Evolutionary conservation across 139 green algal species (phyloP).

Genomic region (Choricystis sp.): DNA sequence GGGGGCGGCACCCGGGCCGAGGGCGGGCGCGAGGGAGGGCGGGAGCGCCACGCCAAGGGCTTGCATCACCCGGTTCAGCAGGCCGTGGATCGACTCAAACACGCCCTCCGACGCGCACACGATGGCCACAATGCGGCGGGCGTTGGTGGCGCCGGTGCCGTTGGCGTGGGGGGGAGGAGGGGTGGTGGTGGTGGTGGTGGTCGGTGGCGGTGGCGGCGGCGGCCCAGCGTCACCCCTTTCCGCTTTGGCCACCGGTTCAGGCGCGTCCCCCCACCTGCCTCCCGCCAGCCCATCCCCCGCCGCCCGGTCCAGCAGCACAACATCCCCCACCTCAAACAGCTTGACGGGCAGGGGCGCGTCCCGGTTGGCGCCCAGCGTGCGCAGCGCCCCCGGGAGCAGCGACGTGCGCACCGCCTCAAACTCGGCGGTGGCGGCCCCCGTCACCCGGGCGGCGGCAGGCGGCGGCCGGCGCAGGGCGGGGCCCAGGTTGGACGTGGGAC

Average conservation of each 20-base stretch:
- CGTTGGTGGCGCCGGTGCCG: slow-evolving; percentile 72
- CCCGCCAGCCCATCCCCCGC: not conserved
- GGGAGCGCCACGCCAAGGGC: slow-evolving; percentile 54
- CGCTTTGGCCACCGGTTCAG: not conserved
- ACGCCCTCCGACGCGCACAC: slow-evolving; percentile 51
- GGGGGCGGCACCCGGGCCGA: slow-evolving; percentile 2
- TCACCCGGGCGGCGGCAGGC: slow-evolving; percentile 60
- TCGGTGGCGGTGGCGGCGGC: not conserved
- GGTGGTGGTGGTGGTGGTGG: slow-evolving; percentile 71
- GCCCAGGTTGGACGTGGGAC: slow-evolving; percentile 30
- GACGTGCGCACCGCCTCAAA: slow-evolving; percentile 68
- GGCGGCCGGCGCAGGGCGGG: not conserved
- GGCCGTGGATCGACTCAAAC: slow-evolving; percentile 91
- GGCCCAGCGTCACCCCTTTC: slow-evolving; percentile 4
- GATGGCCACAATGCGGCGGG: slow-evolving; percentile 73
- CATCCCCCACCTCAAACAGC: slow-evolving; percentile 89
- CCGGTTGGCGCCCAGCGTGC: slow-evolving; percentile 89
- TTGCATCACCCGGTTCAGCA: slow-evolving; percentile 95
- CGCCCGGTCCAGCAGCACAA: slow-evolving; percentile 38
- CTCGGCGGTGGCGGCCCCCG: slow-evolving; percentile 86
- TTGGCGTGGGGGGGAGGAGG: slow-evolving; percentile 11
- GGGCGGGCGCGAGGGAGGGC: not conserved
- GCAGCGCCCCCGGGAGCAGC: slow-evolving; percentile 57
- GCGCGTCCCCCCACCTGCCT: not conserved
- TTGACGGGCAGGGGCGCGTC: slow-evolving; percentile 73